Base-by-base conservation (phyloP, 805 yeast species). In the Cyberlindnera maritima region DNA sequence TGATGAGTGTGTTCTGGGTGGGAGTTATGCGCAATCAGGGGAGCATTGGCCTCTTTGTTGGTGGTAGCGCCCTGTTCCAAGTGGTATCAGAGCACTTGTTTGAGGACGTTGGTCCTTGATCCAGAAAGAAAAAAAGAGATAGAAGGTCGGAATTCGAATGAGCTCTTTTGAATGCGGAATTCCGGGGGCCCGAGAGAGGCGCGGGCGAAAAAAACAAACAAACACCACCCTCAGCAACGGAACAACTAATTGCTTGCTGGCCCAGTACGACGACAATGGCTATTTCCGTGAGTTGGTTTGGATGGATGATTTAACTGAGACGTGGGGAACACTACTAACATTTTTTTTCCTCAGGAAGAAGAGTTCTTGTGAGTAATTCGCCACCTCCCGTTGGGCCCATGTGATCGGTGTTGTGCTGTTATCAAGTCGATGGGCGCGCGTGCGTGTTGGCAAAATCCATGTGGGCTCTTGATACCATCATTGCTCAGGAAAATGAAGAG, bases 291-390 rank as follows among this genome's bases (percentile, higher is more conserved):
- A 36, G 46, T 36, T 14, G 3, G 10, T 19, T 2, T 12, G 18
- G 13, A n/a, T 12, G 7, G n/a, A 13, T 29, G 35, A 25, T 25
- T 8, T 25, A 8, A 25, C 8, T 25, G 28, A 8, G 11, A 25
- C 28, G 8, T 13, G 33, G 10, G n/a, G 23, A 31, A 14, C 13
- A 40, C 37, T 40, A 34, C 39, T 36, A 36, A 36, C 39, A 13
- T 7, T 9, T 36, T 18, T 34, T 17, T 14, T 5, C 12, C 3
- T 18, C 26, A 51, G 53, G 52, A 52, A 35, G 39, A 43, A n/a
- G 55, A 52, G 32, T 52, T 52, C 32, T 48, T 52, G 55, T 51
- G 39, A 35, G 54, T 21, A 9, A 5, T 48, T 34, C 29, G 19
- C 15, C 18, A 19, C 26, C 13, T 21, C 6, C 37, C 37, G 25